Percentiles rank a stretch among this genome's conserved stretches.
These are phyloP conservation scores for Trametes sp. DNA, from an alignment of 1,284 basidiomycete species.

Conservation along the genomic window DNA sequence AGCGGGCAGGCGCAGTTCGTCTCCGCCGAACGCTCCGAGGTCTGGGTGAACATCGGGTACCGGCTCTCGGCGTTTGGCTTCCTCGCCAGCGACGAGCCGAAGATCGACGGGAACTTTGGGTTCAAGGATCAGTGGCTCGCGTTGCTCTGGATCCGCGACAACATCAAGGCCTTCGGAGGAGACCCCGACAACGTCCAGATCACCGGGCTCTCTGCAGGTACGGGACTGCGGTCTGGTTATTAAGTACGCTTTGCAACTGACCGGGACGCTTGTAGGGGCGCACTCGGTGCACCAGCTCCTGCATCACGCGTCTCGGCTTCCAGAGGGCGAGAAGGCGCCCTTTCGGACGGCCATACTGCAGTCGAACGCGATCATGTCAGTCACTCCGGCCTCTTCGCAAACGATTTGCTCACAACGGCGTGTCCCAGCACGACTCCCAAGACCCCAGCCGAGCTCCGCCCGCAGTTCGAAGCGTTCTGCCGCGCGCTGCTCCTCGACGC, in stretches of 20 bases:
- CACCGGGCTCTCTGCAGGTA: constrained; percentile 75
- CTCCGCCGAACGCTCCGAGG: constrained; percentile 66
- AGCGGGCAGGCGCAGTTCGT: constrained; percentile 71
- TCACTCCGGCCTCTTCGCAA: constrained; percentile 11
- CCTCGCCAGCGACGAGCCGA: constrained; percentile 66
- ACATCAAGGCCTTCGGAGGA: constrained; percentile 71
- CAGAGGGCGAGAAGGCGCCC: constrained; percentile 61
- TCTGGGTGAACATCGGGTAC: constrained; percentile 79
- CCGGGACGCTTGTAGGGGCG: constrained; percentile 52
- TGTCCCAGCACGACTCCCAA: constrained; percentile 57
- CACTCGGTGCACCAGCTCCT: constrained; percentile 80
- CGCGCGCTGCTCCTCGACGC: constrained; percentile 62
- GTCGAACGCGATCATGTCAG: constrained; percentile 77
- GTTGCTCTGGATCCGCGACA: constrained; percentile 64
- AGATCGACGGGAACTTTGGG: constrained; percentile 74
- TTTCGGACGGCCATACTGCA: constrained; percentile 72
- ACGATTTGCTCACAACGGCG: not conserved
- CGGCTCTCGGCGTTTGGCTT: constrained; percentile 79
- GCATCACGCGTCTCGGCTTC: constrained; percentile 72
- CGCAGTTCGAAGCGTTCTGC: constrained; percentile 71
- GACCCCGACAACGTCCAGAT: constrained; percentile 66
- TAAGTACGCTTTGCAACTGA: not conserved
- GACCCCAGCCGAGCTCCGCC: constrained; percentile 60
- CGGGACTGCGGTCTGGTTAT: not conserved
- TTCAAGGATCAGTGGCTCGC: constrained; percentile 83